Percentiles rank a stretch among this genome's conserved stretches.
Conservation (phyloP, 2,329 filamentous ascomycete genomes). For the Cercospora nicotianae region DNA sequence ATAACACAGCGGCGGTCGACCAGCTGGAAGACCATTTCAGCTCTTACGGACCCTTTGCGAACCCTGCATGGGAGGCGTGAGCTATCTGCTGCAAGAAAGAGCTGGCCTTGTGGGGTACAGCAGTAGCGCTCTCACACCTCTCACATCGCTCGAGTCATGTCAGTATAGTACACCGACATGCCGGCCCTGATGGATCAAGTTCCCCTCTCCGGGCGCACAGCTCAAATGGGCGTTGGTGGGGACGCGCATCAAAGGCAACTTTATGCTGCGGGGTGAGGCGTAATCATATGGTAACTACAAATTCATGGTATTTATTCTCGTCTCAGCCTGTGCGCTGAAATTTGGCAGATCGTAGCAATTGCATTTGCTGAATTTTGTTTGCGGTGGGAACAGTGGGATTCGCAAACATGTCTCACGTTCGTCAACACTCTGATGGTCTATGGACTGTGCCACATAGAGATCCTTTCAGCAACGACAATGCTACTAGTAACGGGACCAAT, state of each 20-base stretch:
- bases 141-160: neutral
- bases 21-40: neutral
- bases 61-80: neutral
- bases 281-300: neutral
- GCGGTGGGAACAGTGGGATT: neutral
- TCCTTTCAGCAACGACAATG: neutral
- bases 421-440: neutral
- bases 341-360: neutral
- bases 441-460: constrained; percentile 6
- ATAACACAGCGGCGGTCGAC: neutral
- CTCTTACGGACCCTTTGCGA: neutral
- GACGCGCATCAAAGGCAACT: neutral
- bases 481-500: neutral
- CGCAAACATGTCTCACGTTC: neutral
- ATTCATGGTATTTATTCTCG: neutral
- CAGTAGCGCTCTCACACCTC: neutral
- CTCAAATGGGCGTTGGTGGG: neutral
- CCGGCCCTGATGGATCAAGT: neutral
- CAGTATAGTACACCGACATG: neutral
- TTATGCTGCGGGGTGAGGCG: neutral
- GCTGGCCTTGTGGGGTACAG: constrained; percentile 3
- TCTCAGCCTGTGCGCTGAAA: neutral
- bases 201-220: neutral
- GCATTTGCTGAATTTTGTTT: neutral
- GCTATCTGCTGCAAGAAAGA: neutral